These are phyloP conservation scores for Aspergillus puulaauensis DNA, from an alignment of 2,329 filamentous ascomycete species.

Conservation along the genomic window DNA sequence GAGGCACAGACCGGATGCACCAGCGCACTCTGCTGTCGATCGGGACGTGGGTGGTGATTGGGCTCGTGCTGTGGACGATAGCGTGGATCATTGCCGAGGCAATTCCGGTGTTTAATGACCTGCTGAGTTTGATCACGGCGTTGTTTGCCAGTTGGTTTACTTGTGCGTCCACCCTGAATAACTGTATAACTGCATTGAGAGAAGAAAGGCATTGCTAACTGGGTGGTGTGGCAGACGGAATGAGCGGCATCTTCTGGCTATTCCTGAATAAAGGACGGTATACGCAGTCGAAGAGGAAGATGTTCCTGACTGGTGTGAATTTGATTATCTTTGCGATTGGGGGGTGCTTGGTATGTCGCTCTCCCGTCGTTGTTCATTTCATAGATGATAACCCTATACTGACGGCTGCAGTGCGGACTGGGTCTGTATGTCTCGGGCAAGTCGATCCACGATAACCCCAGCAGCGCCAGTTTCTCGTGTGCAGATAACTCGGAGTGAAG, in stretches of 20 bases:
- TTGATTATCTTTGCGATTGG: conserved; percentile 23
- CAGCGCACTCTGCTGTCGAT: conserved; percentile 53
- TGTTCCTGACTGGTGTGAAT: conserved; percentile 28
- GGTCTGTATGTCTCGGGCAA: conserved; percentile 36
- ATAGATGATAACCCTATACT: not conserved
- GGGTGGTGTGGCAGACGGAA: not conserved
- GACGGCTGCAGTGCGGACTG: conserved; percentile 26
- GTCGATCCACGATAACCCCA: conserved; percentile 31
- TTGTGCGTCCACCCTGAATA: conserved; percentile 28
- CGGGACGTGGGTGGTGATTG: conserved; percentile 60
- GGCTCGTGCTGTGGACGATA: conserved; percentile 56
- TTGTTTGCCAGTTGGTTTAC: conserved; percentile 70
- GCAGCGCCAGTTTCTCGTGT: conserved; percentile 33
- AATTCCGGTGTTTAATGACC: conserved; percentile 67
- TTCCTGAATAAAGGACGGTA: conserved; percentile 34
- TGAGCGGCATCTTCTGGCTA: conserved; percentile 36
- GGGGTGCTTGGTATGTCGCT: not conserved
- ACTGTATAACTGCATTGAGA: not conserved
- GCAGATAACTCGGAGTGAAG: conserved; percentile 22
- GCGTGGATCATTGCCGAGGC: conserved; percentile 68
- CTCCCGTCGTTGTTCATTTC: not conserved
- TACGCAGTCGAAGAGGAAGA: conserved; percentile 31
- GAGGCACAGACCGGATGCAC: conserved; percentile 57
- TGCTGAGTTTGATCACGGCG: conserved; percentile 64
- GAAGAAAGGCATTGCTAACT: not conserved